Evolutionary conservation across 2,329 filamentous ascomycete genomes (phyloP).

Genomic region (Incumbomyces delicatus): DNA sequence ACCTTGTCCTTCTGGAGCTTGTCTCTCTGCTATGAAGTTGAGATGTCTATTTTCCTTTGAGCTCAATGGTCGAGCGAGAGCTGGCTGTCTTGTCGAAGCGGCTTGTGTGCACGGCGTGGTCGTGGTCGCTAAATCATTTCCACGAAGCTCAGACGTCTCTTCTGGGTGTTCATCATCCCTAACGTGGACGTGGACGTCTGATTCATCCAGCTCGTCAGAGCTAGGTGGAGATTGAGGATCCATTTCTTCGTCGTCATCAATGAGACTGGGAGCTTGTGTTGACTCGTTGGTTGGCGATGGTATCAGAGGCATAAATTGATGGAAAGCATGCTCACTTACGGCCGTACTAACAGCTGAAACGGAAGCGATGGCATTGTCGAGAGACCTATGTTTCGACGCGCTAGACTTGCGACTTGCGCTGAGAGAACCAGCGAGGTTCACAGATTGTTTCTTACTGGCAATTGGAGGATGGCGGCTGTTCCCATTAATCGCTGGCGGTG

Average conservation of each 20-base stretch:
- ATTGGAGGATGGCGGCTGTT: conserved; percentile 17
- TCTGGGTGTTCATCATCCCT: conserved; percentile 34
- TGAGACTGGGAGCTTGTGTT: conserved; percentile 68
- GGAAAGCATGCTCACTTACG: neutral
- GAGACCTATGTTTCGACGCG: conserved; percentile 31
- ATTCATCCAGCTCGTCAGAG: conserved; percentile 39
- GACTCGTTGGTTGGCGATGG: conserved; percentile 43
- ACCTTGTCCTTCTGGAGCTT: conserved; percentile 16
- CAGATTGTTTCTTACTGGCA: conserved; percentile 37
- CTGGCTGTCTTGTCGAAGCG: conserved; percentile 24
- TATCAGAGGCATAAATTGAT: conserved; percentile 3
- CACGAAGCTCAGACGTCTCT: conserved; percentile 21
- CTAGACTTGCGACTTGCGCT: conserved; percentile 27
- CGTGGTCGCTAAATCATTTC: conserved; percentile 20
- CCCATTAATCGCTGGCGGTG: conserved; percentile 24
- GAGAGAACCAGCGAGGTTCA: conserved; percentile 41
- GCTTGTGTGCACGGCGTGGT: conserved; percentile 27
- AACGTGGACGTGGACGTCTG: conserved; percentile 37
- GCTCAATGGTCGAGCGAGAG: conserved; percentile 10
- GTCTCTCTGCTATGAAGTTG: conserved; percentile 28
- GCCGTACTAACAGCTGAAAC: neutral
- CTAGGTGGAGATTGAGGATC: conserved; percentile 55
- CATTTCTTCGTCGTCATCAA: conserved; percentile 72
- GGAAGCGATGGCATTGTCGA: conserved; percentile 17
- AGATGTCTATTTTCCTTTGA: conserved; percentile 27